Conservation (phyloP, 768 basidiomycete genomes). For the Coprinellus micaceus region DNA sequence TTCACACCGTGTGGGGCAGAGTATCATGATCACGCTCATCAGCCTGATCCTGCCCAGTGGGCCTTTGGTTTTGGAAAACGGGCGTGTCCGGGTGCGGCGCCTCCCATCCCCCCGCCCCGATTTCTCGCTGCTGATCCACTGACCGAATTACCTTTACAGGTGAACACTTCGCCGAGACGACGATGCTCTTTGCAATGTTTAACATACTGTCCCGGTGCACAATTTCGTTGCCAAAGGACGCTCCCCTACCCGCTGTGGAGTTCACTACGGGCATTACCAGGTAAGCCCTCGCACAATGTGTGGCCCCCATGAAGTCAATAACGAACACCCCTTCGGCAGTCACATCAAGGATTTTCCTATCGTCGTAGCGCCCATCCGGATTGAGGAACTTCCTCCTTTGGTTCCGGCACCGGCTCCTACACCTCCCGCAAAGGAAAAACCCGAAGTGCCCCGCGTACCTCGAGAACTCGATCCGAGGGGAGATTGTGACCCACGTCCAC, state of each 20-base stretch:
- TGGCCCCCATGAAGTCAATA: background rate
- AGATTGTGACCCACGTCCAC: no score
- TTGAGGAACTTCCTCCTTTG: no score
- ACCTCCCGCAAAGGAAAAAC: no score
- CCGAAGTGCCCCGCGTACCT: no score
- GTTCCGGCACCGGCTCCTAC: no score
- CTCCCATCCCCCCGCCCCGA: no score
- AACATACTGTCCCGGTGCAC: constrained; percentile 12
- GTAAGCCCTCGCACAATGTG: background rate
- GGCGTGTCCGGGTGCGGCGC: constrained; percentile 18
- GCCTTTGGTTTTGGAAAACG: constrained; percentile 22
- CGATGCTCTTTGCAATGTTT: constrained; percentile 17
- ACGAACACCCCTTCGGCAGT: constrained; percentile 1
- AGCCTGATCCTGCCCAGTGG: constrained; percentile 19
- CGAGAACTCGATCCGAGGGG: no score
- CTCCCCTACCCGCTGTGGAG: constrained; percentile 1
- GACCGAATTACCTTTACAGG: constrained; percentile 5
- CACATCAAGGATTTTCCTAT: constrained; percentile 17
- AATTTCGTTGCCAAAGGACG: constrained; percentile 6
- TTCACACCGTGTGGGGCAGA: constrained; percentile 8
- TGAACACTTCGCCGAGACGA: constrained; percentile 17
- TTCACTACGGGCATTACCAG: constrained; percentile 17
- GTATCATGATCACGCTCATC: background rate
- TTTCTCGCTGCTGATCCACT: background rate
- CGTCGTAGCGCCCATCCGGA: background rate